Evolutionary conservation across 257 asterid species (phyloP), one percentile per base, ranked within the genome.

Genomic region (Buddleja alternifolia): DNA sequence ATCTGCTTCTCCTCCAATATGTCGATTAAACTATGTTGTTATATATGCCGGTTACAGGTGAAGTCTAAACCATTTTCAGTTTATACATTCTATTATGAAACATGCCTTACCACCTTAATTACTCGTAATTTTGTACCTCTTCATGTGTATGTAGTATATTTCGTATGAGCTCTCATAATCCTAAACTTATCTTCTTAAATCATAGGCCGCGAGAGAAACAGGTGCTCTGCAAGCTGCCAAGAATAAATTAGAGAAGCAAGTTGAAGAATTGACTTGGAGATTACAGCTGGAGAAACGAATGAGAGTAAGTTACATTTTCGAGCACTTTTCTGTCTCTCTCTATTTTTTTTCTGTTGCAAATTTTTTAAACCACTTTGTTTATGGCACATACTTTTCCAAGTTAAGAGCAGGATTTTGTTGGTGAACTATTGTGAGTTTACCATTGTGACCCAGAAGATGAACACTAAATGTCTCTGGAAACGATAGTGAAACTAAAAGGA

Each of bases 141-240:
- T 14, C 14, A 42, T 24, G 6, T 9, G 12, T 24, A 34, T 7
- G 6, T 40, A 15, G n/a, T 34, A 19, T 62, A 15, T 25, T 54
- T 24, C 41, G 25, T 8, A 10, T 70, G 14, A 48, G 20, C 56
- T 70, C 24, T 42, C 10, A 41, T 59, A 25, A 39, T 21, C 16
- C 45, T n/a, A n/a, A n/a, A n/a, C 14, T 54, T 66, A 20, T 73
- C 46, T 47, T 45, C 16, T 16, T 40, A 11, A 44, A 55, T 60
- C 46, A 48, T 84, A 94, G 99, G 97, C 99, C 72, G 97, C 99
- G 15, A 83, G 84, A 78, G 99, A 94, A 84, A 94, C 99, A 45
- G 99, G 98, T 72, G 99, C 99, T 73, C 92, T 94, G 50, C 97
- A 94, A 85, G 99, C 97, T 78, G 99, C 99, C 74, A 94, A 94